Percentiles rank a stretch among this genome's conserved stretches.
phyloP scores from a whole-genome alignment of 1,284 basidiomycete species.

The Lentinula novae-zelandiae region DNA sequence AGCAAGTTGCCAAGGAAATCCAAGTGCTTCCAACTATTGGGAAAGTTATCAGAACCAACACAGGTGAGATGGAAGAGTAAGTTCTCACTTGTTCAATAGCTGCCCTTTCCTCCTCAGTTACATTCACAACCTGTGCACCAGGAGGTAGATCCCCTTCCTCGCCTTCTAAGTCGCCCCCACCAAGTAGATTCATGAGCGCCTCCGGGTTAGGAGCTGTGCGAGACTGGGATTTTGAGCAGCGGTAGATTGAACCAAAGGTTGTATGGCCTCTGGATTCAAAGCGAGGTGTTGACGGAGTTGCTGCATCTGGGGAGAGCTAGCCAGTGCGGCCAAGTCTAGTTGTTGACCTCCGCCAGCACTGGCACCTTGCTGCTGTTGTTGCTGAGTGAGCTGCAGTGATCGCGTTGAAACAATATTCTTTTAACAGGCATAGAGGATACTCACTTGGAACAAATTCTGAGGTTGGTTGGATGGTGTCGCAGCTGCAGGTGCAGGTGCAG shows the following conservation, averaged over 20 bases:
- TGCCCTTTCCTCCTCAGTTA: slow-evolving; percentile 81
- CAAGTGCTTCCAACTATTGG: slow-evolving; percentile 74
- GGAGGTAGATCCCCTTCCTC: slow-evolving; percentile 51
- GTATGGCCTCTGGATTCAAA: slow-evolving; percentile 76
- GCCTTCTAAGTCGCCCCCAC: slow-evolving; percentile 38
- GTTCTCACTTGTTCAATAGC: slow-evolving; percentile 80
- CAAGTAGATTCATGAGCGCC: slow-evolving; percentile 62
- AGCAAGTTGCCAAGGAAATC: slow-evolving; percentile 76
- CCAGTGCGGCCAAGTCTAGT: slow-evolving; percentile 51
- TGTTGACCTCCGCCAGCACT: slow-evolving; percentile 31
- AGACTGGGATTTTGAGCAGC: slow-evolving; percentile 71
- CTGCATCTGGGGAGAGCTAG: slow-evolving; percentile 59
- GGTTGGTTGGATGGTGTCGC: slow-evolving; percentile 36
- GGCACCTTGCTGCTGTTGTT: slow-evolving; percentile 33
- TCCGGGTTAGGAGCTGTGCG: slow-evolving; percentile 70
- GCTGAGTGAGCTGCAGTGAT: slow-evolving; percentile 58
- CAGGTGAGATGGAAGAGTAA: neutral
- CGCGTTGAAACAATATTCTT: neutral
- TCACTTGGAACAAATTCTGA: slow-evolving; percentile 78
- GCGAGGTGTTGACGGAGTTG: slow-evolving; percentile 68
- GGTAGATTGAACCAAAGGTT: slow-evolving; percentile 83
- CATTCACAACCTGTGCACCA: slow-evolving; percentile 66
- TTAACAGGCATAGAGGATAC: slow-evolving; percentile 10
- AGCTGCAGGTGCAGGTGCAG: slow-evolving; percentile 29
- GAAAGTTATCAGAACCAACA: slow-evolving; percentile 10